Evolutionary conservation across 2,329 filamentous ascomycete species (phyloP).

Genomic region (Cladophialophora carrionii): DNA sequence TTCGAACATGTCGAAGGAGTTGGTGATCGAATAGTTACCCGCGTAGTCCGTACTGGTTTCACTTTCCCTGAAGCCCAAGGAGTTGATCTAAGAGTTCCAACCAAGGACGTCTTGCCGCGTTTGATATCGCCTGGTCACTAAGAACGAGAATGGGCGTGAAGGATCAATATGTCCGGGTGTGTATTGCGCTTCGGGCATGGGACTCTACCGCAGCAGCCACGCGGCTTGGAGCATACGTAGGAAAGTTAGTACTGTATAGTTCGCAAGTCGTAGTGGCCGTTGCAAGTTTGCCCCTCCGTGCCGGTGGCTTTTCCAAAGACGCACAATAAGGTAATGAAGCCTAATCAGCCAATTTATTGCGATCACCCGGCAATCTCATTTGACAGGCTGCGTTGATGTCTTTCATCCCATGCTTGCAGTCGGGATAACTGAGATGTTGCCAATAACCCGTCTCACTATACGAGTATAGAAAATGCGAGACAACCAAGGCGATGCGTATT

Average conservation of each 20-base stretch:
- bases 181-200: not conserved
- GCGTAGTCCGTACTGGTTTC: slow-evolving; percentile 13
- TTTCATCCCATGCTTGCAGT: not conserved
- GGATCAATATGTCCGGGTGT: slow-evolving; percentile 4
- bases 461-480: not conserved
- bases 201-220: not conserved
- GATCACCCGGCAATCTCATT: slow-evolving; percentile 9
- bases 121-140: not conserved
- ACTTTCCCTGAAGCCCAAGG: slow-evolving; percentile 8
- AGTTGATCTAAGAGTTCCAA: not conserved
- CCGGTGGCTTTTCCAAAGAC: not conserved
- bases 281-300: not conserved
- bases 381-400: not conserved
- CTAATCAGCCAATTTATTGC: slow-evolving; percentile 4
- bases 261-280: not conserved
- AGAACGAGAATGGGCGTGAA: not conserved
- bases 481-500: not conserved
- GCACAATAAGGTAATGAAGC: not conserved
- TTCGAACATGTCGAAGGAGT: slow-evolving; percentile 7
- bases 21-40: slow-evolving; percentile 12
- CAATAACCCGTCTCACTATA: not conserved
- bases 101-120: not conserved
- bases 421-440: not conserved
- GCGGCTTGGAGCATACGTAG: not conserved
- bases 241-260: not conserved